phyloP scores from a whole-genome alignment of 2,329 filamentous ascomycete genomes.

The Verticillium longisporum region DNA sequence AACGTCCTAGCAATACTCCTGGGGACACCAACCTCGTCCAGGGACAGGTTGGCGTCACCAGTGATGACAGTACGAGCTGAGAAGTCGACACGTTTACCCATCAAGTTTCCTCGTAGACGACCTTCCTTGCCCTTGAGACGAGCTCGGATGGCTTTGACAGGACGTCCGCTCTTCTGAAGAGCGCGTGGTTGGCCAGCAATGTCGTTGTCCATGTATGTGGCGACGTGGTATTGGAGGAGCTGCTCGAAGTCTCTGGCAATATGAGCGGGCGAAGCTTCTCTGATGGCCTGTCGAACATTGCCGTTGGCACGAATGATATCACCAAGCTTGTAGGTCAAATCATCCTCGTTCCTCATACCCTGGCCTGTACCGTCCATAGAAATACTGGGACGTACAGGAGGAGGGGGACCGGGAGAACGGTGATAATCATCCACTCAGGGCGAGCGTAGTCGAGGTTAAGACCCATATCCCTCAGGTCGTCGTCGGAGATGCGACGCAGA shows the following conservation, averaged over 20 bases:
- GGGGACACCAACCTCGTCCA: slow-evolving; percentile 96
- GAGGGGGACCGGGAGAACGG: slow-evolving; percentile 93
- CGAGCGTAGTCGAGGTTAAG: slow-evolving; percentile 91
- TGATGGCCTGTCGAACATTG: slow-evolving; percentile 84
- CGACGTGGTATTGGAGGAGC: slow-evolving; percentile 93
- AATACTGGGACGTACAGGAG: slow-evolving; percentile 92
- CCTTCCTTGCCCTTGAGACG: slow-evolving; percentile 99
- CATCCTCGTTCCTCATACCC: slow-evolving; percentile 92
- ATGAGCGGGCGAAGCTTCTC: slow-evolving; percentile 86
- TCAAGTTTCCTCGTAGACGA: slow-evolving; percentile 94
- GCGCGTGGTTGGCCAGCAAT: slow-evolving; percentile 93
- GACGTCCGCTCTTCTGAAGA: slow-evolving; percentile 92
- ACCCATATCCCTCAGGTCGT: slow-evolving; percentile 80
- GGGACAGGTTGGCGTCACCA: slow-evolving; percentile 90
- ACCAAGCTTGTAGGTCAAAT: slow-evolving; percentile 97
- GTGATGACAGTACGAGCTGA: slow-evolving; percentile 99
- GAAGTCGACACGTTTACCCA: slow-evolving; percentile 99
- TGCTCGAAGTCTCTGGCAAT: slow-evolving; percentile 87
- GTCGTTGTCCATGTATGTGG: slow-evolving; percentile 99
- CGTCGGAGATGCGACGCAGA: slow-evolving; percentile 75
- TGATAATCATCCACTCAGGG: slow-evolving; percentile 97
- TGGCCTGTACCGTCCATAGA: slow-evolving; percentile 92
- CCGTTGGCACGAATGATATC: slow-evolving; percentile 98
- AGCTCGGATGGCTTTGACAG: slow-evolving; percentile 92
- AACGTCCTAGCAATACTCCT: slow-evolving; percentile 86